A percentile compares a stretch with the other conserved stretches of the same genome.
phyloP scores from a whole-genome alignment of 805 yeast species.

The Lipomyces starkeyi region DNA sequence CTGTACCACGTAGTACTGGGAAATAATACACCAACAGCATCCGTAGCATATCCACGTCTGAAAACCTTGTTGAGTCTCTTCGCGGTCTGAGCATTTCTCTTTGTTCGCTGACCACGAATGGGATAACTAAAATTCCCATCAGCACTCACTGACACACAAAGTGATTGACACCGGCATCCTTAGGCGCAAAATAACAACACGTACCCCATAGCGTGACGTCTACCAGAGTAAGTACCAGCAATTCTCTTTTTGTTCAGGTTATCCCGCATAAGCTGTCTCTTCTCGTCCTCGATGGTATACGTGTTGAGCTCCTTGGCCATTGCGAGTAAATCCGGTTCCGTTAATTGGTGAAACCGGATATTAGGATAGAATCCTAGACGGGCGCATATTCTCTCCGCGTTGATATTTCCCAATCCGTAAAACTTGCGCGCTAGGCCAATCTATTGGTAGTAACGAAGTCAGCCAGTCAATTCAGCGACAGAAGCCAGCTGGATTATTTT shows the following conservation, averaged over 20 bases:
- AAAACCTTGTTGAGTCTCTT: constrained; percentile 79
- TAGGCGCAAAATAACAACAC: constrained; percentile 11
- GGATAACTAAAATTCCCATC: constrained; percentile 49
- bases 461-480: neutral
- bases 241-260: constrained; percentile 79
- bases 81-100: constrained; percentile 90
- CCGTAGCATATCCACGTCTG: constrained; percentile 14
- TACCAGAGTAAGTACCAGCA: constrained; percentile 86
- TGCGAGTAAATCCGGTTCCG: constrained; percentile 84
- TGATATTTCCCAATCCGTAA: constrained; percentile 81
- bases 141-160: constrained; percentile 27
- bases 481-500: neutral
- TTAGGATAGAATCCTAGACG: constrained; percentile 88
- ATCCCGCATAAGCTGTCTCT: constrained; percentile 68
- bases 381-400: constrained; percentile 80
- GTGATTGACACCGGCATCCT: neutral
- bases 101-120: constrained; percentile 88
- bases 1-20: neutral
- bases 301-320: constrained; percentile 86
- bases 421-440: constrained; percentile 79
- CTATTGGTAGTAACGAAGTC: constrained; percentile 30
- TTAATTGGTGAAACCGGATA: constrained; percentile 92
- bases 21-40: neutral
- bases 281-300: constrained; percentile 80
- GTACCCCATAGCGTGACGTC: constrained; percentile 80